These are phyloP conservation scores for Metroxylon sagu DNA, from an alignment of 176 grass and related monocot genomes.

Conservation along the genomic window DNA sequence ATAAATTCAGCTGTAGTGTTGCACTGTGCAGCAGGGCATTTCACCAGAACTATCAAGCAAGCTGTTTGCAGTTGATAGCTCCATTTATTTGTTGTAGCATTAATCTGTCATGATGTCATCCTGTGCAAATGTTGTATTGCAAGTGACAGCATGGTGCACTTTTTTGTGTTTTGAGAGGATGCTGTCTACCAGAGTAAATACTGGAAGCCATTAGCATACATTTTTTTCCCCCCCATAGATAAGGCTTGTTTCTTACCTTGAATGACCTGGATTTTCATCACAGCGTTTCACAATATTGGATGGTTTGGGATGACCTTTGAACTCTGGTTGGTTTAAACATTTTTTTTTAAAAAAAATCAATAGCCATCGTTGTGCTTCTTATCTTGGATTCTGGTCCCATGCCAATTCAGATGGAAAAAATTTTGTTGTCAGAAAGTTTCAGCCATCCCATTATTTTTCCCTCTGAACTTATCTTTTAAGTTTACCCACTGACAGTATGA, in stretches of 20 bases:
- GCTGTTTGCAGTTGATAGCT: background rate
- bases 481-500: no score
- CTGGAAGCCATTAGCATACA: constrained; percentile 16
- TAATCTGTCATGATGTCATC: background rate
- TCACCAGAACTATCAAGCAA: constrained; percentile 10
- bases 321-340: background rate
- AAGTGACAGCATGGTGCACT: constrained; percentile 29
- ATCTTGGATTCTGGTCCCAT: background rate
- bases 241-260: background rate
- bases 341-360: no score
- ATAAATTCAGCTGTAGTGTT: constrained; percentile 27
- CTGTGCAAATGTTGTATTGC: constrained; percentile 19
- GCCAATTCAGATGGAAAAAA: background rate
- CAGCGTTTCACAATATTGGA: background rate
- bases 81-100: constrained; percentile 17
- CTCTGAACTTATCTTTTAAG: no score
- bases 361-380: background rate
- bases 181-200: constrained; percentile 25
- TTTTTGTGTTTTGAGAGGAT: constrained; percentile 28
- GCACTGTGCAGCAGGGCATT: constrained; percentile 27
- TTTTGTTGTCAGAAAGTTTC: background rate
- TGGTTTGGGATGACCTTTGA: background rate
- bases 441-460: background rate
- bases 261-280: background rate
- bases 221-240: background rate